Base-by-base conservation (phyloP, 305 asterid species). In the Petunia hybrid region DNA sequence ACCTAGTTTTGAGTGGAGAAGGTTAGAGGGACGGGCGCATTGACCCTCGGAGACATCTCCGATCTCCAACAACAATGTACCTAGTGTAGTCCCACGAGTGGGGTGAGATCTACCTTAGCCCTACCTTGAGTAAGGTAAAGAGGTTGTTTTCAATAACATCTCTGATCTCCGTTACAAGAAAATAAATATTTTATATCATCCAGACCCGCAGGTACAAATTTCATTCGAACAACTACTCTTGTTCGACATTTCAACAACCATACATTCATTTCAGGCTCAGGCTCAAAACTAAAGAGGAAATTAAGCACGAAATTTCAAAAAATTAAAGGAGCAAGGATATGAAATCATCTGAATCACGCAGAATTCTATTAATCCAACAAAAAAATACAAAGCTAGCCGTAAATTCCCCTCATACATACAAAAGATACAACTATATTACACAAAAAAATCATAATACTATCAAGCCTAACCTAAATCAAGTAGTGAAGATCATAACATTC, bases 401-500 rank as follows among this genome's bases (percentile, higher is more conserved):
- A 65, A 40, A 65, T 67, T 40, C 42, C 41, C 76, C 74, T n/a
- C 76, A 36, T 77, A 78, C 53, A 42, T 67, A 69, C 73, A 82
- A 8, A 31, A 66, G 4, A 57, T 38, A 65, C 69, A 77, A 8
- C 53, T 36, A 67, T 35, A 13, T 48, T 4, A 70, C 31, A 70
- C 77, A 10, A 70, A 70, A 70, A 70, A 22, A 22, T 22, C 31
- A 70, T 70, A 6, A 73, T 36, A 57, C 46, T 51, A 73, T 73
- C 78, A 73, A 51, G 7, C 36, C 78, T 51, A 73, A 51, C 63
- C 78, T 60, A 73, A 35, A 16, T 53, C 63, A 51, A 73, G 63
- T 5, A 51, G 4, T 14, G 57, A 51, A 51, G 57, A 36, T 95
- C 93, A 95, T 41, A 93, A 92, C 81, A 95, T 93, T 61, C 98